Base-by-base conservation (phyloP, 441 rosid species). In the Gossypium trilobum region DNA sequence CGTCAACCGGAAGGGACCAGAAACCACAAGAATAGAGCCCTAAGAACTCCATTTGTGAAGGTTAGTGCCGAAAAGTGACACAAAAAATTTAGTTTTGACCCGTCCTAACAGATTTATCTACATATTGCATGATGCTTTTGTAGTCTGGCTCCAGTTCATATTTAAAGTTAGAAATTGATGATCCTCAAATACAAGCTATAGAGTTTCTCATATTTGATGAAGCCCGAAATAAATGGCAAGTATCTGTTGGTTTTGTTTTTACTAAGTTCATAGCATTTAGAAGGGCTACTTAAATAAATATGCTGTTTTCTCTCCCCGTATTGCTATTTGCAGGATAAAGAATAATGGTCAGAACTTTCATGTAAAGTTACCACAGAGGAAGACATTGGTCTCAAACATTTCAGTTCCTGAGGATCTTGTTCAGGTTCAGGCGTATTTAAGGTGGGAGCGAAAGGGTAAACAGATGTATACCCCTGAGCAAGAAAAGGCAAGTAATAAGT, bases 391-490 rank as follows among this genome's bases (percentile, higher is more conserved):
- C 60, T 77, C 85, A 55, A 86, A 82, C 73, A 78, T 80, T 68
- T 80, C 86, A 62, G 85, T 92, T 84, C 98, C 98, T 74, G 97
- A 90, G 78, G 97, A 94, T 57, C 99, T 95, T 79, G 96, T 95
- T 71, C 98, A 91, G 81, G 63, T 88, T 75, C 99, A 95, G 82
- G 89, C 99, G 36, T 92, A 91, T 87, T 51, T 91, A 71, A 87
- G 98, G 82, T 95, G 99, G 99, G 99, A 95, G 86, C 88, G 92
- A 83, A 92, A 87, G 48, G 98, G 99, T 70, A 95, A 91, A 87
- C 96, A 87, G 82, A 86, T 74, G 79, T 95, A 91, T 82, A 74
- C 80, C 56, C 95, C 97, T 29, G 89, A 91, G 82, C 84, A 92
- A 83, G 97, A 95, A 87, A 92, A 89, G 98, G 98, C 84, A 87